A percentile compares a stretch with the other conserved stretches of the same genome.
phyloP scores from a whole-genome alignment of 1,139 yeast genomes.

The Yamadazyma atlantica region DNA sequence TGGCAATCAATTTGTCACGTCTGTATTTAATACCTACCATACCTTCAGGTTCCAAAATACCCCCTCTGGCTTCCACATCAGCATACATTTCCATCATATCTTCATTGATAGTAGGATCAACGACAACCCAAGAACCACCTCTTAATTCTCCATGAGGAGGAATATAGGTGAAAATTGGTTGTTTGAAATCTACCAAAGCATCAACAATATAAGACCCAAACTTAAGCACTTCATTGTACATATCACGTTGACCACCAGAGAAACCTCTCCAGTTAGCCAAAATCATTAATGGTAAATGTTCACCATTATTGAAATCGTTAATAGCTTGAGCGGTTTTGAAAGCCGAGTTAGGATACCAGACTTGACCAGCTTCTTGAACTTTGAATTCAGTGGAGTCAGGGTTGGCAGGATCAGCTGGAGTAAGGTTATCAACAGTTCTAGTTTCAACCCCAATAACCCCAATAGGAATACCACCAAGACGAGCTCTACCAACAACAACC shows the following conservation, averaged over 20 bases:
- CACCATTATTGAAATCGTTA: slow-evolving; percentile 96
- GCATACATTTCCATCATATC: slow-evolving; percentile 99
- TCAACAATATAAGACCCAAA: slow-evolving; percentile 96
- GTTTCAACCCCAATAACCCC: slow-evolving; percentile 98
- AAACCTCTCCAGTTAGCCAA: slow-evolving; percentile 99
- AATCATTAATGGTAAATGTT: slow-evolving; percentile 94
- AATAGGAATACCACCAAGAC: slow-evolving; percentile 97
- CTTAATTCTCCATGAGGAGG: slow-evolving; percentile 98
- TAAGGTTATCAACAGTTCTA: slow-evolving; percentile 79
- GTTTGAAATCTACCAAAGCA: slow-evolving; percentile 93
- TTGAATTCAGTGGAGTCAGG: slow-evolving; percentile 87
- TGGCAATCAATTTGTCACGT: slow-evolving; percentile 82
- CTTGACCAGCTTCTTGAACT: slow-evolving; percentile 97
- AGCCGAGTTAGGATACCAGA: slow-evolving; percentile 99
- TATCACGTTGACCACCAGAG: slow-evolving; percentile 99
- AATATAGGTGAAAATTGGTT: slow-evolving; percentile 93
- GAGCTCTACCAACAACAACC: slow-evolving; percentile 97
- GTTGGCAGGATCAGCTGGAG: slow-evolving; percentile 98
- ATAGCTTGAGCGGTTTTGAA: slow-evolving; percentile 99
- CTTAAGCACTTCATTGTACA: slow-evolving; percentile 97
- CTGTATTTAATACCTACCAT: slow-evolving; percentile 98
- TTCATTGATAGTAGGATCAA: slow-evolving; percentile 93
- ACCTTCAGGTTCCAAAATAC: slow-evolving; percentile 98
- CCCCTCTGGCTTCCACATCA: slow-evolving; percentile 94
- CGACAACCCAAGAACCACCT: slow-evolving; percentile 99